Base-by-base conservation (phyloP, 257 asterid genomes). In the Nicotiana knightiana region DNA sequence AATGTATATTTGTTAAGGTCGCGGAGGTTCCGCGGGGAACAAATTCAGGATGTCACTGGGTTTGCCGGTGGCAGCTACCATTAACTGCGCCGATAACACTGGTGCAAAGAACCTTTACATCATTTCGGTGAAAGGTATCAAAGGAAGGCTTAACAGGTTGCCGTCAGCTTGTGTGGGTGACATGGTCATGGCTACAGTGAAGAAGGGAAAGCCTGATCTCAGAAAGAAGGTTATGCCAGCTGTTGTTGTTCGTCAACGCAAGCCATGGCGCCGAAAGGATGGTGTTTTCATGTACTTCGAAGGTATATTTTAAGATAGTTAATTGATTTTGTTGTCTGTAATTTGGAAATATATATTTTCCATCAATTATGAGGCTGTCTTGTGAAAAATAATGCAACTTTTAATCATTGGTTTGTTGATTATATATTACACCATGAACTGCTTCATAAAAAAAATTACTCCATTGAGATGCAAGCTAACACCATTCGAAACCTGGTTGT, bases 211-310 rank as follows among this genome's bases (percentile, higher is more conserved):
- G 85, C 96, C 93, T 2, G 96, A 91, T 78, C 90, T 91, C 76
- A 86, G 97, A 84, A 91, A 92, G 86, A 92, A 92, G 85, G 94
- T 92, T 67, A 91, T 92, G 97, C 97, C 97, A 0, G 94, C 97
- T 10, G 94, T 91, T 79, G 90, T 92, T 48, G 97, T 92, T 16
- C 91, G 97, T 33, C 94, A 92, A 82, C 89, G 97, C 84, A 92
- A 92, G 88, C 97, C 94, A 0, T 92, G 93, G 92, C 94, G 97
- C 89, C 82, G 97, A 92, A 92, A 91, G 94, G 97, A 92, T 35
- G 94, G 97, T 24, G 97, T 91, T 32, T 91, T 61, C 83, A 91
- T 91, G 97, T 92, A 91, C 85, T 92, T 92, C 17, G 95, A 91
- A 83, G 93, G 93, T 89, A 65, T 81, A 30, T 15, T 81, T 58